Percentiles rank a stretch among this genome's conserved stretches.
Conservation (phyloP, 805 yeast genomes). For the Lipomyces yamadae region DNA sequence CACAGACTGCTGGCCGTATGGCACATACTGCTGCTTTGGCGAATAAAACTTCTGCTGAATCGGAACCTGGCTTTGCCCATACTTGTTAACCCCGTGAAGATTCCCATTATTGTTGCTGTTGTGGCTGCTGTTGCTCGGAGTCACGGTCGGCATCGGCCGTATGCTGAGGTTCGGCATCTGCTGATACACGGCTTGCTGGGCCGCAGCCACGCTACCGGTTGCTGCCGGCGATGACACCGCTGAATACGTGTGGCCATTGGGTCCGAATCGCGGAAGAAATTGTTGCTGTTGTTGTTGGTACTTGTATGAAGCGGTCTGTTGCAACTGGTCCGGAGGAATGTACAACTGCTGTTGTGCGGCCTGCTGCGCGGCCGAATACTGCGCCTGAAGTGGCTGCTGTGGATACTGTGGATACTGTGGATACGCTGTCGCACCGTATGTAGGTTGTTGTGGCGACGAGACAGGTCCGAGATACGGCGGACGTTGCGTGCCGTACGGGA, state of each 20-base stretch:
- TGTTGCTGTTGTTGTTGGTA: not conserved
- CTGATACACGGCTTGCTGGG: not conserved
- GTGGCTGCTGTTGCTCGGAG: slow-evolving; percentile 35
- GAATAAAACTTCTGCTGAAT: not conserved
- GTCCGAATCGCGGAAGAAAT: not conserved
- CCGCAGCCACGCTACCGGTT: not conserved
- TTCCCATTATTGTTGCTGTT: not conserved
- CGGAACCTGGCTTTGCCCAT: not conserved
- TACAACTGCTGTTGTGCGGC: not conserved
- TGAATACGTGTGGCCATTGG: not conserved
- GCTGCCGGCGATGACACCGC: not conserved
- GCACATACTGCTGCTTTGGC: slow-evolving; percentile 4
- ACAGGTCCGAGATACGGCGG: not conserved
- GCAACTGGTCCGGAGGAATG: slow-evolving; percentile 3
- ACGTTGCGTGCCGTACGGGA: not conserved
- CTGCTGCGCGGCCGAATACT: not conserved
- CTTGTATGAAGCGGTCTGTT: not conserved
- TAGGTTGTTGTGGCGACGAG: not conserved
- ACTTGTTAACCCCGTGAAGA: not conserved
- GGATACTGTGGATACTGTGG: slow-evolving; percentile 3
- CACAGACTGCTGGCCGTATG: not conserved
- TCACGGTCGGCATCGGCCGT: not conserved
- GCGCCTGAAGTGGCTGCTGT: not conserved
- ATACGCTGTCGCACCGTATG: not conserved
- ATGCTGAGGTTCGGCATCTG: slow-evolving; percentile 4